Evolutionary conservation across 2,329 filamentous ascomycete genomes (phyloP), one percentile per base, ranked within the genome.

Genomic region (Pseudocercospora macadamiae): DNA sequence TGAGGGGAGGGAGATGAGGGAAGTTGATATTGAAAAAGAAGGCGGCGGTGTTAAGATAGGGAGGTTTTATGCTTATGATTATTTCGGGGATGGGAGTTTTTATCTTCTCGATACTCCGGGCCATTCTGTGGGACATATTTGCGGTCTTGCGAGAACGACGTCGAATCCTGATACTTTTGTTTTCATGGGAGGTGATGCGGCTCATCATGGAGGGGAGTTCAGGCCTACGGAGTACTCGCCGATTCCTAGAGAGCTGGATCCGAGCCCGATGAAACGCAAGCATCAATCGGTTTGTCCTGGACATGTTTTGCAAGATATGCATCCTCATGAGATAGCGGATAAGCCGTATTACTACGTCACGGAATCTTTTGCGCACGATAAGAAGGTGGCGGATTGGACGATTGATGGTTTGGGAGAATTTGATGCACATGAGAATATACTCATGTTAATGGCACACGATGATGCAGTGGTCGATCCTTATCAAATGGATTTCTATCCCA

Each of bases 11-110:
- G 63, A 75, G 23, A 64, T 79, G 1, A 62, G 66, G 3, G 74
- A 76, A 55, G 65, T 77, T 7, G 55, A 65, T 37, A 73, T 79
- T 32, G 59, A 69, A n/a, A 71, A 73, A 37, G 66, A 71, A 39
- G 61, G 68, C 21, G 63, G 64, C n/a, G 68, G 63, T 4, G 56
- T 79, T 2, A 74, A 76, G 58, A 77, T 82, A 18, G 80, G 79
- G 1, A 66, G 74, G 7, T 82, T 82, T 65, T 64, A 73, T 28
- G 80, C 80, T 1, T 70, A 74, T 23, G 83, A 86, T 66, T 85
- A 79, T 65, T 86, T 84, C 55, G 77, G 78, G 2, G 83, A 86
- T 65, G 83, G 82, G 0, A 78, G 73, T 19, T 83, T 86, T 62
- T 85, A 84, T 65, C 73, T 86, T 1, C 73, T 86, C 25, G 73